Base-by-base conservation (phyloP, 805 yeast species). In the Pichia manshurica region DNA sequence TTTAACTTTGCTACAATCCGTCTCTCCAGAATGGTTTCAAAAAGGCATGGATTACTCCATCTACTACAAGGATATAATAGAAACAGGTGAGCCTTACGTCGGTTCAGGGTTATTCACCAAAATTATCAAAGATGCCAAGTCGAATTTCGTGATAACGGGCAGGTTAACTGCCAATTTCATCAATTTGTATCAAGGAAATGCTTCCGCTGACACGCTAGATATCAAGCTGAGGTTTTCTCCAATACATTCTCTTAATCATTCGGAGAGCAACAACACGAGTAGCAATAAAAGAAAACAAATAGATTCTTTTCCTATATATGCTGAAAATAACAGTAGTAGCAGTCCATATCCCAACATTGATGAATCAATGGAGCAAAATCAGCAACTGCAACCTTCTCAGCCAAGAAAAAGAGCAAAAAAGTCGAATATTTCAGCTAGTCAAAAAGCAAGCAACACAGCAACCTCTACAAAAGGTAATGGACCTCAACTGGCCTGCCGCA, bases 121-220 rank as follows among this genome's bases (percentile, higher is more conserved):
- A 35, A 45, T 71, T 1, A 36, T 51, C 13, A 49, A 45, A 22
- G 57, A 56, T 3, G 55, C 56, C 36, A 53, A 55, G 20, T 42
- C 60, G 4, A 50, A 56, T 7, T 67, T 73, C 5, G 70, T 82
- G 5, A 77, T 83, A 12, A 71, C 74, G 3, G 77, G 77, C 3
- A 56, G 83, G 47, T 79, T 81, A 32, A 79, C 84, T 54, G 78
- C 77, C 47, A 80, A 75, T 56, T 69, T 81, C 45, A 70, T 79
- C 25, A 58, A 25, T 73, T 76, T 42, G 61, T 77, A 56, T 44
- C 55, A 71, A 65, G 63, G 68, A 58, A 42, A 45, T 23, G 53
- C 61, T 35, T 63, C 75, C 3, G 35, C 53, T 20, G 74, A 78
- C 50, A 81, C 84, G 2, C 62, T 81, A 44, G 86, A 81, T 61